Conservation (phyloP, 305 asterid genomes). For the Fraxinus sp. region DNA sequence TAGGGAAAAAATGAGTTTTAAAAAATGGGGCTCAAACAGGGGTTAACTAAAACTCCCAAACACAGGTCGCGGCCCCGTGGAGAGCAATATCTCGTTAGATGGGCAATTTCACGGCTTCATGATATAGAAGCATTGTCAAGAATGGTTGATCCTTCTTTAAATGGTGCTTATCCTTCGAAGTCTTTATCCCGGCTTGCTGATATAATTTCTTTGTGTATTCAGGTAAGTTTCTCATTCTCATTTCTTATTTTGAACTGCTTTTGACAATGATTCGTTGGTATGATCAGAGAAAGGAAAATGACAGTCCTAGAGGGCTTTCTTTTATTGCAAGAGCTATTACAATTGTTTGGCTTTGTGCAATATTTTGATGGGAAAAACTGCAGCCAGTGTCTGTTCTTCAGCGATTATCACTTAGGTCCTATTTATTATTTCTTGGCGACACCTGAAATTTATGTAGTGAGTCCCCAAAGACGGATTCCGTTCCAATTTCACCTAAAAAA, state of each 20-base stretch:
- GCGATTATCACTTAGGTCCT: not conserved
- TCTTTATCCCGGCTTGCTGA: constrained; percentile 94
- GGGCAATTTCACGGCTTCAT: constrained; percentile 82
- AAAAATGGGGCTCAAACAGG: not conserved
- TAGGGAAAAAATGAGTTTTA: not conserved
- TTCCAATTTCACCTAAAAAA: not conserved
- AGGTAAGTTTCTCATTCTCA: constrained; percentile 44
- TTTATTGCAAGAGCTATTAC: not conserved
- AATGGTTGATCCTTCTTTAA: constrained; percentile 87
- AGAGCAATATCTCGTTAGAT: constrained; percentile 75
- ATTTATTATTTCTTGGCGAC: not conserved
- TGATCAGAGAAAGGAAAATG: not conserved
- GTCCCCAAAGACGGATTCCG: not conserved
- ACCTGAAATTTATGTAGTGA: not conserved
- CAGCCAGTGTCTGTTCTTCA: not conserved
- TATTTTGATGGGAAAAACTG: not conserved
- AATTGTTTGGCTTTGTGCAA: not conserved
- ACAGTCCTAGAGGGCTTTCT: not conserved
- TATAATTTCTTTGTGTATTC: constrained; percentile 81
- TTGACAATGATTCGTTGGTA: not conserved
- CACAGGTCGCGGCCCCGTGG: constrained; percentile 73
- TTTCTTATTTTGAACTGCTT: not conserved
- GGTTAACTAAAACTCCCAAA: not conserved
- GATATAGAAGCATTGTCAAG: constrained; percentile 82
- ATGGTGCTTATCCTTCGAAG: constrained; percentile 73